Evolutionary conservation across 1,284 basidiomycete species (phyloP), one percentile per base, ranked within the genome.

Genomic region (Somion occarium): DNA sequence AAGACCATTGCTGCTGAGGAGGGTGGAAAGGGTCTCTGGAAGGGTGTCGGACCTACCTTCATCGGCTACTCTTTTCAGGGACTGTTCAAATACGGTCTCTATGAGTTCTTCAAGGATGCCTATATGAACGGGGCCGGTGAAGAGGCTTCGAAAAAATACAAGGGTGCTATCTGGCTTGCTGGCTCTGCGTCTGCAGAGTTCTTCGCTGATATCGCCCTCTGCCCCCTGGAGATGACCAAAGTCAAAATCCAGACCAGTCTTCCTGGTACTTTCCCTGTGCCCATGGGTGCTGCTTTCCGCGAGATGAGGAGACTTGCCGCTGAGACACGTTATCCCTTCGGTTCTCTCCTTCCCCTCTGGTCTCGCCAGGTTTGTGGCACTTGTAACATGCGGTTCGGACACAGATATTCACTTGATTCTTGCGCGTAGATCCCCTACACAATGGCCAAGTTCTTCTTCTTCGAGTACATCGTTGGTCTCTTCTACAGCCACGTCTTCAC

Each of bases 11-110:
- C 93, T 54, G 83, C 85, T 52, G 88, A 89, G 69, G 91, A 95
- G 72, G 91, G 92, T 64, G 72, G 81, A 58, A 81, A 71, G 48
- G 96, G 93, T 67, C 83, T 98, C 68, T 88, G 94, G 77, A 98
- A 96, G 67, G 96, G 95, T 64, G 79, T 98, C 67, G 92, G 91
- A 44, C 92, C 92, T 48, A 95, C 93, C 50, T 78, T 93, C 61
- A 76, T 96, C 70, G 95, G 95, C 54, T 98, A 98, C 79, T 90
- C 93, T 19, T 80, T 96, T 61, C 96, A 98, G 74, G 96, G 94
- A 66, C 83, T 93, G 77, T 91, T 94, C 83, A 98, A 98, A 75
- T 97, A 92, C 71, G 93, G 93, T 74, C 88, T 93, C 68, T 96
- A 97, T 72, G 93, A 96, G 74, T 72, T 90, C 67, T 98, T 95